Conservation (phyloP, 2,329 filamentous ascomycete genomes). For the Diaporthe sp. region DNA sequence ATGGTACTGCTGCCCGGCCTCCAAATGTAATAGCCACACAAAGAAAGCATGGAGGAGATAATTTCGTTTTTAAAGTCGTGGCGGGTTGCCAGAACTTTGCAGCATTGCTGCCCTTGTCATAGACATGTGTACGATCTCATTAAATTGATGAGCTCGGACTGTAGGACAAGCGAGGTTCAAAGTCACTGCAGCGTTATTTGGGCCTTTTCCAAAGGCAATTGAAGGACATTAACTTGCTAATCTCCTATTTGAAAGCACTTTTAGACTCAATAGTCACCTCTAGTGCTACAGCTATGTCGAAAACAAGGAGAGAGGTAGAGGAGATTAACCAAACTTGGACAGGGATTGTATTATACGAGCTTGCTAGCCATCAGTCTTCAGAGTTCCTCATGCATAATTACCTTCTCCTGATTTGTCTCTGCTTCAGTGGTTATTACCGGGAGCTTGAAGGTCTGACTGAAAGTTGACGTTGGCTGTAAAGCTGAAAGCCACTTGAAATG, state of each 20-base stretch:
- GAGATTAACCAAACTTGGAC: background rate
- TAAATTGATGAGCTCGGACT: no score
- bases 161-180: no score
- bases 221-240: accelerated
- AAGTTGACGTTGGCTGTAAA: background rate
- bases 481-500: background rate
- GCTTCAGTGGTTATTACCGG: no score
- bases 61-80: accelerated
- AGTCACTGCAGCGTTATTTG: background rate
- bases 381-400: no score
- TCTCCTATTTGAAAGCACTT: background rate
- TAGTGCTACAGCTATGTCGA: background rate
- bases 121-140: no score
- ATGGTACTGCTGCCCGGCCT: background rate
- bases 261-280: background rate
- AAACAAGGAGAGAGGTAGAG: background rate
- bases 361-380: no score
- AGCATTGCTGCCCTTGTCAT: no score
- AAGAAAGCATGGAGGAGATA: accelerated
- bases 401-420: no score
- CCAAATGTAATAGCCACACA: background rate
- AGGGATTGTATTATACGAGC: no score
- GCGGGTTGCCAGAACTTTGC: no score
- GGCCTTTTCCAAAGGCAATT: background rate
- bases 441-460: no score